Base-by-base conservation (phyloP, 148 eudicot species). In the Rhododendron griersonianum region DNA sequence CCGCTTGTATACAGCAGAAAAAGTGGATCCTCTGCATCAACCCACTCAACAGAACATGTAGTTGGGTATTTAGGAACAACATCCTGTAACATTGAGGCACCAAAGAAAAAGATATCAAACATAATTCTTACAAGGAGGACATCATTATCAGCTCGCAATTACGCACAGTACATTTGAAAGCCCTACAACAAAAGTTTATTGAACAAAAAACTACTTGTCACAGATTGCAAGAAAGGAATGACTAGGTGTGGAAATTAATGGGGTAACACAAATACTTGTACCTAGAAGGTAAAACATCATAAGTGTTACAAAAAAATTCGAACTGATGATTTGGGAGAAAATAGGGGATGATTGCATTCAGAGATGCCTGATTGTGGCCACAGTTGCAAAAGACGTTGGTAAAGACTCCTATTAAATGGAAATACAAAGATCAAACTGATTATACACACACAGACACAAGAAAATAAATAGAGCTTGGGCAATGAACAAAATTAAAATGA, bases 1-100 rank as follows among this genome's bases (percentile, higher is more conserved):
- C 99, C 99, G 87, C 99, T 98, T 39, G 99, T 95, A 81, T 95
- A 95, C 30, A 98, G 99, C 87, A 98, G 90, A 90, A 95, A 98
- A 63, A 98, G 92, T 81, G 98, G 96, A 92, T 98, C 95, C 85
- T 98, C 99, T 30, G 98, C 98, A 86, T 95, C 98, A 87, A 94
- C 92, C 99, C 98, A 98, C 90, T 93, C 98, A 87, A 94, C 95
- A 87, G 91, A 93, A 90, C 98, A 98, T 77, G 96, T 89, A 69
- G 87, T 88, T 11, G 98, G 93, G 88, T 89, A 94, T 82, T 93
- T 94, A 77, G 96, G 91, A 88, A 95, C 93, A 88, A 92, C 94
- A 93, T 98, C 99, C 99, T 98, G 89, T 51, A 92, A 48, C 19
- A 82, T 25, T 28, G 73, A 8, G 13, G 84, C 55, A 14, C n/a